Evolutionary conservation across 148 eudicot species (phyloP).

Genomic region (Camellia lanceoleosa): DNA sequence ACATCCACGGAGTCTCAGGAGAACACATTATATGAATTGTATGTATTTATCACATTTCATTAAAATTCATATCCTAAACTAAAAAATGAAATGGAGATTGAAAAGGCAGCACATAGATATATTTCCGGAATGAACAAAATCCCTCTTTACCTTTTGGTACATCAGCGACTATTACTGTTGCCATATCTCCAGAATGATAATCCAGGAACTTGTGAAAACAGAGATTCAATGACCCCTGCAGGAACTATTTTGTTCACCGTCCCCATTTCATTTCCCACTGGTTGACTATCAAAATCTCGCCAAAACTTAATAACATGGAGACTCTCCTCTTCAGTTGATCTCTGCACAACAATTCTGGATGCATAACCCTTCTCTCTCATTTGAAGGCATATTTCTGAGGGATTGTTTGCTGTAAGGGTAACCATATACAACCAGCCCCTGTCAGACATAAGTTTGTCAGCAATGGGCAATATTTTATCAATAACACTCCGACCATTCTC

Average conservation of each 20-base stretch:
- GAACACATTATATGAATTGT: neutral
- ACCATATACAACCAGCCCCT: slow-evolving; percentile 91
- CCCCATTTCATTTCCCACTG: slow-evolving; percentile 37
- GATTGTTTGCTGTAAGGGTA: slow-evolving; percentile 65
- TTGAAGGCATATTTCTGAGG: slow-evolving; percentile 62
- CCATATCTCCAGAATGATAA: slow-evolving; percentile 39
- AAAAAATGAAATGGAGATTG: neutral
- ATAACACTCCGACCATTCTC: slow-evolving; percentile 84
- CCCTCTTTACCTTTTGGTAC: neutral
- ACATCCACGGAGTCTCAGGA: neutral
- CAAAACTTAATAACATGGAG: slow-evolving; percentile 86
- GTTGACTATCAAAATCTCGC: slow-evolving; percentile 57
- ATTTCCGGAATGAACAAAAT: neutral
- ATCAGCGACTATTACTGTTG: slow-evolving; percentile 25
- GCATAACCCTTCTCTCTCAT: slow-evolving; percentile 83
- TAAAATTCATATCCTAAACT: neutral
- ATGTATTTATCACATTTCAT: too few species aligned
- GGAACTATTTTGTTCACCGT: slow-evolving; percentile 25
- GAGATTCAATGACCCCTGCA: slow-evolving; percentile 24
- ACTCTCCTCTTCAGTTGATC: slow-evolving; percentile 93
- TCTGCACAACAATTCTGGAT: slow-evolving; percentile 67
- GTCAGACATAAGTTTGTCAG: slow-evolving; percentile 69
- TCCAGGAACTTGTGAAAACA: slow-evolving; percentile 42
- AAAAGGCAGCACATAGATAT: neutral
- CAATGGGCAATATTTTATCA: slow-evolving; percentile 77